Evolutionary conservation across 164 flowering plant genomes (phyloP).

Genomic region (Taxillus chinensis): DNA sequence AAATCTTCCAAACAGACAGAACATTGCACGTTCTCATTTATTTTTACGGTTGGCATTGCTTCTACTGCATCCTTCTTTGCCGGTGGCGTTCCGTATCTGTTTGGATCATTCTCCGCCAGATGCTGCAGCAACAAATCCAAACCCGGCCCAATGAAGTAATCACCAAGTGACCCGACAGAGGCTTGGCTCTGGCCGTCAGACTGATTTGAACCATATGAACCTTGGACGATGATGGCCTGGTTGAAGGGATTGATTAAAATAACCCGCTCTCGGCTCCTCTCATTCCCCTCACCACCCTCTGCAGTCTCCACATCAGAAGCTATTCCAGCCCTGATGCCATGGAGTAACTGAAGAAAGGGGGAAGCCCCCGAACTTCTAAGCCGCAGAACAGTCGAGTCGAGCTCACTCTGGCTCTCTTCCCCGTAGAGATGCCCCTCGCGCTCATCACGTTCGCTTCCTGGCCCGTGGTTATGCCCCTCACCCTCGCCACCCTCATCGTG

Average conservation of each 20-base stretch:
- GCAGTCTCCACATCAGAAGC: slow-evolving; percentile 30
- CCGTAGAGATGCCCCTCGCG: no score
- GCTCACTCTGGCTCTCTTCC: slow-evolving; percentile 35
- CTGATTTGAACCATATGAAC: slow-evolving; percentile 14
- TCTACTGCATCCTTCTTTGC: slow-evolving; percentile 67
- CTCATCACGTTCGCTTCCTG: no score
- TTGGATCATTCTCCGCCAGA: slow-evolving; percentile 82
- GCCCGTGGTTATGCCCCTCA: slow-evolving; percentile 13
- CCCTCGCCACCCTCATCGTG: slow-evolving; percentile 8
- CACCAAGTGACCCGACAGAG: slow-evolving; percentile 48
- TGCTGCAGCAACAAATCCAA: slow-evolving; percentile 74
- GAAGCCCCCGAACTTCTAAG: slow-evolving; percentile 55
- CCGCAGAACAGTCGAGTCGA: slow-evolving; percentile 19
- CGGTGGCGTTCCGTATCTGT: slow-evolving; percentile 79
- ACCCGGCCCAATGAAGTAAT: slow-evolving; percentile 69
- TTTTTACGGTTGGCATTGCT: slow-evolving; percentile 59
- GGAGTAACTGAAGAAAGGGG: slow-evolving; percentile 49
- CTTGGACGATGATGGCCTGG: slow-evolving; percentile 51
- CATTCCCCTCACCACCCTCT: slow-evolving; percentile 8
- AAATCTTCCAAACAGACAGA: slow-evolving; percentile 79
- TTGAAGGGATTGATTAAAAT: slow-evolving; percentile 56
- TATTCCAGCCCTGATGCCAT: slow-evolving; percentile 41
- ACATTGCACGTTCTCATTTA: slow-evolving; percentile 44
- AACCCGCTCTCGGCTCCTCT: slow-evolving; percentile 26
- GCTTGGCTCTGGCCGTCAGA: slow-evolving; percentile 17